Percentiles rank a stretch among this genome's conserved stretches.
Conservation (phyloP, 2,329 filamentous ascomycete genomes). For the Alternaria arbusti region DNA sequence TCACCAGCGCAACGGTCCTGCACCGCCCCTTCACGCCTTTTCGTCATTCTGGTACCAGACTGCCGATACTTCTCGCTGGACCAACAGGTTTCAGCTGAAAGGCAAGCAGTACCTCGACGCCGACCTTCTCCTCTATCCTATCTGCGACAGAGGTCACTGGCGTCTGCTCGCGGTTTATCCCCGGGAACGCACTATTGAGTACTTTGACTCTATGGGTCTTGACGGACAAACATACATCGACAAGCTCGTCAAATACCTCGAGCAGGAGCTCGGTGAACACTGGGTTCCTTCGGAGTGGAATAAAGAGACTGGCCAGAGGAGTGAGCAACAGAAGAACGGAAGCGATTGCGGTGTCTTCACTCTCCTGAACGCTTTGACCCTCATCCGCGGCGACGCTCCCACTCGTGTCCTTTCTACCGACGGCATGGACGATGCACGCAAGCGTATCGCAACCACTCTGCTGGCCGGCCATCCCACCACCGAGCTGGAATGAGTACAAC, state of each 20-base stretch:
- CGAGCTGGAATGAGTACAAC: constrained; percentile 31
- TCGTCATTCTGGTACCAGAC: constrained; percentile 71
- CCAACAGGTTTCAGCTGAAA: constrained; percentile 42
- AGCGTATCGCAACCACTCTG: constrained; percentile 68
- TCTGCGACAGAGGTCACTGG: constrained; percentile 72
- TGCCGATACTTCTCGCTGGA: constrained; percentile 57
- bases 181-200: constrained; percentile 65
- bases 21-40: constrained; percentile 68
- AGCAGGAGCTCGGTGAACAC: constrained; percentile 61
- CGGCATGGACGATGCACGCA: constrained; percentile 66
- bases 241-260: constrained; percentile 60
- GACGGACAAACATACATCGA: constrained; percentile 44
- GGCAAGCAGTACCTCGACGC: constrained; percentile 67
- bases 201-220: constrained; percentile 69
- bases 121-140: constrained; percentile 72
- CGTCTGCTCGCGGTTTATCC: constrained; percentile 73
- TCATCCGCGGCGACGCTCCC: constrained; percentile 50
- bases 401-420: constrained; percentile 54
- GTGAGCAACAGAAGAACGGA: constrained; percentile 66
- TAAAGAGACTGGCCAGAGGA: constrained; percentile 55
- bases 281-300: constrained; percentile 68
- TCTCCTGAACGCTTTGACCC: constrained; percentile 73
- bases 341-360: constrained; percentile 81
- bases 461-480: constrained; percentile 58
- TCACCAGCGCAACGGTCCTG: constrained; percentile 61